Base-by-base conservation (phyloP, 306 rosid genomes). In the Oemleria cerasiformis region DNA sequence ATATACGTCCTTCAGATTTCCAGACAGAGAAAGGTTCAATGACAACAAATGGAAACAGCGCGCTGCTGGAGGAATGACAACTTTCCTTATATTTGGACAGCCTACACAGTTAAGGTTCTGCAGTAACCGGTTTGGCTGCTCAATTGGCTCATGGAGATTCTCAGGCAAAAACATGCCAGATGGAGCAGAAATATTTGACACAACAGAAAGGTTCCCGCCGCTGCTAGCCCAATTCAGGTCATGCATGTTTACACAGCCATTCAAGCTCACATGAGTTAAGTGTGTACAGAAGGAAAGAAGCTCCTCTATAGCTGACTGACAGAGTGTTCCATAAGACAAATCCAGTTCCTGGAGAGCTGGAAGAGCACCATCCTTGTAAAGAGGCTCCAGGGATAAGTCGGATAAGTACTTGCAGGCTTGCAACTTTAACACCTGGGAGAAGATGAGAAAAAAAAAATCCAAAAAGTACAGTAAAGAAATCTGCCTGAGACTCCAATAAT, bases 191-290 rank as follows among this genome's bases (percentile, higher is more conserved):
- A 68, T 68, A 76, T 71, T 64, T 15, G 87, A 81, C 55, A 82
- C 63, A 53, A 78, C 82, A 34, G 79, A 55, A 63, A 77, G 75
- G 77, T 80, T 68, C 45, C 77, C 83, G 42, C 14, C 72, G 69
- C 83, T 75, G 68, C 64, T 75, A 60, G 87, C 96, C 99, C 99
- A 95, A 73, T 89, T 89, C 71, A 95, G 88, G 74, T 95, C 99
- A 80, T 88, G 97, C 99, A 95, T 88, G 78, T 95, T 89, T 65
- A 71, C 88, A 81, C 99, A 95, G 74, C 99, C 99, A 84, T 92
- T 95, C 85, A 95, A 79, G 91, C 97, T 95, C 87, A 95, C 88
- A 70, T 84, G 99, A 14, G 92, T 95, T 34, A 95, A 93, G 78
- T 84, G 97, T 0, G 82, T 86, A 83, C 99, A 89, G 81, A 96